Conservation (phyloP, 2,329 filamentous ascomycete species). For the Colletotrichum tofieldiae region DNA sequence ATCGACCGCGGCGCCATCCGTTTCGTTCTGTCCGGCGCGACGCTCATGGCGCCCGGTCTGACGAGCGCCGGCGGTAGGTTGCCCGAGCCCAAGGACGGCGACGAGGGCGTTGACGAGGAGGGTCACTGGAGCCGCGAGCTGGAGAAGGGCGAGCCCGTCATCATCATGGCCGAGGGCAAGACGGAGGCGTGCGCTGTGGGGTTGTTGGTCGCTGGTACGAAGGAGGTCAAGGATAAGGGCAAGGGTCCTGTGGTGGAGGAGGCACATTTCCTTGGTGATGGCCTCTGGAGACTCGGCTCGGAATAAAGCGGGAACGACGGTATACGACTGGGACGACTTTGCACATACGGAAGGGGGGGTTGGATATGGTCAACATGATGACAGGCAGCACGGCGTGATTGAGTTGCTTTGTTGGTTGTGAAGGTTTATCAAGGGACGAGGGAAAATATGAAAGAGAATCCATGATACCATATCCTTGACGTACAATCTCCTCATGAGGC, state of each 20-base stretch:
- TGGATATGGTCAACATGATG: neutral
- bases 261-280: constrained; percentile 94
- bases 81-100: constrained; percentile 68
- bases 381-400: neutral
- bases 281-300: constrained; percentile 82
- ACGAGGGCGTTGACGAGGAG: constrained; percentile 65
- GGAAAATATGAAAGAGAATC: neutral
- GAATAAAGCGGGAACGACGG: constrained; percentile 55
- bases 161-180: constrained; percentile 94
- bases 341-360: neutral
- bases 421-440: neutral
- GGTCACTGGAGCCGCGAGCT: constrained; percentile 77
- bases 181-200: constrained; percentile 92
- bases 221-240: constrained; percentile 93
- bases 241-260: constrained; percentile 96
- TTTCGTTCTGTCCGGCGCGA: constrained; percentile 93
- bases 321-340: neutral
- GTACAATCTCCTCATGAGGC: neutral
- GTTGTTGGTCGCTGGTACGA: constrained; percentile 85
- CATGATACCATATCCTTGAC: neutral
- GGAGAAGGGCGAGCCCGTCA: constrained; percentile 86
- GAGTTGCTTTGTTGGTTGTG: neutral
- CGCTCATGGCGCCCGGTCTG: constrained; percentile 95
- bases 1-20: constrained; percentile 97
- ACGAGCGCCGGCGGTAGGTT: constrained; percentile 87